These are phyloP conservation scores for Podaxis mareebaensis DNA, from an alignment of 768 basidiomycete genomes.

Conservation along the genomic window DNA sequence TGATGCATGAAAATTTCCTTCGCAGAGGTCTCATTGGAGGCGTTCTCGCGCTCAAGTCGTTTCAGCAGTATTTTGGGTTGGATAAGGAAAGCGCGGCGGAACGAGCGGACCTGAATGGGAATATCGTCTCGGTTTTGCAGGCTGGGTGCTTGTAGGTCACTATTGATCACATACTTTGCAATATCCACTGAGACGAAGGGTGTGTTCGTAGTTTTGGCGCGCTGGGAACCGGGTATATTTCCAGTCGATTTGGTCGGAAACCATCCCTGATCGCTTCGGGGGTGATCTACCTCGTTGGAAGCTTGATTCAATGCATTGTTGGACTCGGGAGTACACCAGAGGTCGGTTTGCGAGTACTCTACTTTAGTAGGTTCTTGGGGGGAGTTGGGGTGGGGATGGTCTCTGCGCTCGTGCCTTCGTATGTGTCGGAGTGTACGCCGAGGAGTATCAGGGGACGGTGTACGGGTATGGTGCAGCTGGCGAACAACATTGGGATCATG, in stretches of 20 bases:
- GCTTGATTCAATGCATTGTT: slow-evolving; percentile 43
- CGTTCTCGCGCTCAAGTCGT: slow-evolving; percentile 44
- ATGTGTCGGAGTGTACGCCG: slow-evolving; percentile 52
- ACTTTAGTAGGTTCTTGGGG: slow-evolving; percentile 54
- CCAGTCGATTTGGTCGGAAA: slow-evolving; percentile 47
- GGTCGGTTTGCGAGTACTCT: slow-evolving; percentile 39
- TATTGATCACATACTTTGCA: not conserved
- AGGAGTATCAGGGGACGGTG: slow-evolving; percentile 49
- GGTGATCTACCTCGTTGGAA: slow-evolving; percentile 48
- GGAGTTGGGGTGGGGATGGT: slow-evolving; percentile 64
- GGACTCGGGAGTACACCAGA: slow-evolving; percentile 39
- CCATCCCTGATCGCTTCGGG: slow-evolving; percentile 44
- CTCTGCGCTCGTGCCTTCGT: slow-evolving; percentile 49
- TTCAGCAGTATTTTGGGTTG: slow-evolving; percentile 49
- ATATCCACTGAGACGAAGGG: not conserved
- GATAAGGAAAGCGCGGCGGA: slow-evolving; percentile 36
- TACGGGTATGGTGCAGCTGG: slow-evolving; percentile 43
- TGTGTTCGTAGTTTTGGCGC: slow-evolving; percentile 42
- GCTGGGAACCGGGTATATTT: slow-evolving; percentile 38
- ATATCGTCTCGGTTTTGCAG: slow-evolving; percentile 53
- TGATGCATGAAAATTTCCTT: not conserved
- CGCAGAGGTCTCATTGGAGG: slow-evolving; percentile 46
- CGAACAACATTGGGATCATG: slow-evolving; percentile 38
- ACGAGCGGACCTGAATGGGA: slow-evolving; percentile 44
- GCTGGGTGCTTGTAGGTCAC: slow-evolving; percentile 46